Evolutionary conservation across 2,329 filamentous ascomycete species (phyloP).

Genomic region (Fusarium sp.): DNA sequence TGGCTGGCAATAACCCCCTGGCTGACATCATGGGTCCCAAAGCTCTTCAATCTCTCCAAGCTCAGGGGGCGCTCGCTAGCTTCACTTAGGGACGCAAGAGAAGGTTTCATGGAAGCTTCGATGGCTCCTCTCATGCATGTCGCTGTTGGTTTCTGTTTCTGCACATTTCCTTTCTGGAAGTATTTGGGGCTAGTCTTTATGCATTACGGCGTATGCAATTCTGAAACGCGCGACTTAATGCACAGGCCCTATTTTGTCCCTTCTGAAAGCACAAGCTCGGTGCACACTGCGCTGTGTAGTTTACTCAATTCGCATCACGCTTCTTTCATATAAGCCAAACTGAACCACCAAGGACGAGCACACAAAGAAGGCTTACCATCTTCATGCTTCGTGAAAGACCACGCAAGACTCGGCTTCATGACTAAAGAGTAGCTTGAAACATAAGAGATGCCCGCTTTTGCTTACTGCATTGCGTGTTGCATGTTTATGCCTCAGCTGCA

Average conservation of each 20-base stretch:
- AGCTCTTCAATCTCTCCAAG: slow-evolving; percentile 38
- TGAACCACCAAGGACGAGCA: neutral
- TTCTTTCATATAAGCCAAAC: slow-evolving; percentile 10
- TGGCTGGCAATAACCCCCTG: slow-evolving; percentile 24
- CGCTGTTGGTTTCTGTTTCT: slow-evolving; percentile 10
- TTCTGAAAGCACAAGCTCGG: slow-evolving; percentile 17
- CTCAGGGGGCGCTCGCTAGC: slow-evolving; percentile 39
- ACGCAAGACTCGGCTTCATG: slow-evolving; percentile 5
- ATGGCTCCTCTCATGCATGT: slow-evolving; percentile 20
- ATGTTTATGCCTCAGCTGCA: slow-evolving; percentile 34
- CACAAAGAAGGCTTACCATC: slow-evolving; percentile 11
- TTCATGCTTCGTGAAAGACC: neutral
- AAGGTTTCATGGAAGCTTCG: slow-evolving; percentile 49
- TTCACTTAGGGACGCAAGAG: slow-evolving; percentile 24
- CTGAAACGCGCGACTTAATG: slow-evolving; percentile 36
- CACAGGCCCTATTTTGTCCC: slow-evolving; percentile 19
- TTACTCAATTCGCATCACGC: neutral
- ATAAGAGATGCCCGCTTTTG: slow-evolving; percentile 17
- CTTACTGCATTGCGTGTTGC: slow-evolving; percentile 6
- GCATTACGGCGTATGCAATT: slow-evolving; percentile 23
- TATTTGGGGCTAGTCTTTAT: slow-evolving; percentile 17
- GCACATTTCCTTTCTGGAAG: slow-evolving; percentile 20
- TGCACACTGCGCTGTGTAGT: neutral
- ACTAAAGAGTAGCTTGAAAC: slow-evolving; percentile 34
- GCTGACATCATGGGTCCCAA: slow-evolving; percentile 43